Conservation (phyloP, 495 filamentous ascomycete genomes). For the Hypoxylon fuscum region DNA sequence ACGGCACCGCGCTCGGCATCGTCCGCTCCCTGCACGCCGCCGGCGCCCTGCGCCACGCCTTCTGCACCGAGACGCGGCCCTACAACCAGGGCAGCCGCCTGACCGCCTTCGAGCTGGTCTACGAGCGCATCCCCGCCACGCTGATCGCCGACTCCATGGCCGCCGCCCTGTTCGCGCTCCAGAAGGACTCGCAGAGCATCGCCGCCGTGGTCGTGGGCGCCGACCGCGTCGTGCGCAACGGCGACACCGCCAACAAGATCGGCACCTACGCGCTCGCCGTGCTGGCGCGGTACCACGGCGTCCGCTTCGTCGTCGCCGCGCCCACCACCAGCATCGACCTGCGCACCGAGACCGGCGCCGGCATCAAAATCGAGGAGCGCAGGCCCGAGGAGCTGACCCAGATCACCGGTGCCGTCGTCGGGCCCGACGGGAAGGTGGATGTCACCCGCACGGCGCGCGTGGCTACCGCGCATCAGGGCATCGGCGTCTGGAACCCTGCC, state of each 20-base stretch:
- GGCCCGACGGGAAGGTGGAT: constrained; percentile 59
- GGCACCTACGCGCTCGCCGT: constrained; percentile 94
- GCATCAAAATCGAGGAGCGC: constrained; percentile 90
- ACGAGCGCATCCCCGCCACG: constrained; percentile 91
- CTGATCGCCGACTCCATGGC: constrained; percentile 98
- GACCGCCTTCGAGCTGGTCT: constrained; percentile 94
- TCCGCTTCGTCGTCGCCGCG: constrained; percentile 95
- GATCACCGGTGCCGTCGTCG: constrained; percentile 75
- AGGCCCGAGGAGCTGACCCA: constrained; percentile 79
- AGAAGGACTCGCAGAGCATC: constrained; percentile 66
- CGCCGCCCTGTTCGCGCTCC: constrained; percentile 74
- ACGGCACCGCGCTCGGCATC: constrained; percentile 94
- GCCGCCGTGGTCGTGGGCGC: constrained; percentile 92
- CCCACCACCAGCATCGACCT: constrained; percentile 95
- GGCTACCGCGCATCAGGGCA: constrained; percentile 80
- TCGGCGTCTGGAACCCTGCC: constrained; percentile 92
- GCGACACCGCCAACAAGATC: constrained; percentile 98
- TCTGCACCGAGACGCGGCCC: constrained; percentile 95
- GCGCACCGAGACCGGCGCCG: constrained; percentile 72
- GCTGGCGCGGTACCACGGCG: constrained; percentile 81
- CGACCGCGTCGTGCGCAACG: constrained; percentile 93
- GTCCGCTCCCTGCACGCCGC: constrained; percentile 81
- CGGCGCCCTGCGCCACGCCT: constrained; percentile 75
- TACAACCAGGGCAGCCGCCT: constrained; percentile 97
- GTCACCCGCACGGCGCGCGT: constrained; percentile 69